Conservation (phyloP, 2,329 filamentous ascomycete species). For the Alternaria rosae region DNA sequence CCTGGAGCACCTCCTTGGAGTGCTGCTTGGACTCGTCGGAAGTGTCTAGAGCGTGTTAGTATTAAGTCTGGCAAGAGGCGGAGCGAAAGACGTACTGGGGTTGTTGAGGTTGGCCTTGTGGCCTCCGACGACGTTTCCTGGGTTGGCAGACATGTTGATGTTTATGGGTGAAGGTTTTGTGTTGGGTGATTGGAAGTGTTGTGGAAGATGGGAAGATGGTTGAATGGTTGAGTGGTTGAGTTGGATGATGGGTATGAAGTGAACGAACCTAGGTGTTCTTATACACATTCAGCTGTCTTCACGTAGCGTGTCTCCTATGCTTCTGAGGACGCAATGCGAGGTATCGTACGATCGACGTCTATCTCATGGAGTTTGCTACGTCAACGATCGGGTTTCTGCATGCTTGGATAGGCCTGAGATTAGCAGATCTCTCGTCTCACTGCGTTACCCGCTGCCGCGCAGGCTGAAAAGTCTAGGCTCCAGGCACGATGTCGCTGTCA, state of each 20-base stretch:
- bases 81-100: slow-evolving; percentile 49
- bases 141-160: slow-evolving; percentile 54
- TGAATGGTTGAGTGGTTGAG: slow-evolving; percentile 1
- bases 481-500: neutral
- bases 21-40: slow-evolving; percentile 64
- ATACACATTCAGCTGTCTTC: neutral
- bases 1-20: slow-evolving; percentile 61
- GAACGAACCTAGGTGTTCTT: slow-evolving; percentile 1
- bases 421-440: neutral
- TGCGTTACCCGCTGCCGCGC: neutral
- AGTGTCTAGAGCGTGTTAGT: slow-evolving; percentile 47
- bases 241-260: neutral
- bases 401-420: neutral
- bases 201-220: neutral
- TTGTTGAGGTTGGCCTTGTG: slow-evolving; percentile 68
- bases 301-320: neutral
- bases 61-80: neutral
- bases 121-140: slow-evolving; percentile 62
- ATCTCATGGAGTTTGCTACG: slow-evolving; percentile 6
- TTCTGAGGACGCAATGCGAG: neutral
- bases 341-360: slow-evolving; percentile 4
- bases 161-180: neutral
- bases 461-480: neutral
- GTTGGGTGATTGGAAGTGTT: neutral
- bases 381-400: slow-evolving; percentile 13